Conservation (phyloP, 2,329 filamentous ascomycete genomes). For the Tolypocladium guangdongense region DNA sequence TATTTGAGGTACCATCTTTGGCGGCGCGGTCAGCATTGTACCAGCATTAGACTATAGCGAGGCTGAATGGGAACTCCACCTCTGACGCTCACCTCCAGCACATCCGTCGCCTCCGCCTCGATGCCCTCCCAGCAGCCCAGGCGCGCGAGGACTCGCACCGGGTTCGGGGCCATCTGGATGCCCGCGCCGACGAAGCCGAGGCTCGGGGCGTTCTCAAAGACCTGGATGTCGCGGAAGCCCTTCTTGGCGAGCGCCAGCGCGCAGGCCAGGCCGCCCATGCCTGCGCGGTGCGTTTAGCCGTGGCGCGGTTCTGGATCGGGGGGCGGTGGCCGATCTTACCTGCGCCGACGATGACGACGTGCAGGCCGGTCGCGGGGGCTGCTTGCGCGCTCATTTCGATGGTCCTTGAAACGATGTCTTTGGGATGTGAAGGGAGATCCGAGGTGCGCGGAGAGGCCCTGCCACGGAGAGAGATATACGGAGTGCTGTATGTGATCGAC, state of each 20-base stretch:
- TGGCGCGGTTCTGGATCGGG: not conserved
- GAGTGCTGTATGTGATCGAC: no score
- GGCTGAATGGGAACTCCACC: constrained; percentile 26
- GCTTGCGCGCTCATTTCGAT: not conserved
- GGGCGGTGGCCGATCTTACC: constrained; percentile 26
- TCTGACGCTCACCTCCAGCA: constrained; percentile 62
- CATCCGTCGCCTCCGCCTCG: constrained; percentile 57
- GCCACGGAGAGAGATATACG: not conserved
- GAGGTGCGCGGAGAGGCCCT: not conserved
- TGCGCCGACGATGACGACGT: constrained; percentile 32
- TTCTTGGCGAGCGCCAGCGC: constrained; percentile 65
- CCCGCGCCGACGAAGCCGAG: constrained; percentile 59
- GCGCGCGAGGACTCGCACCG: constrained; percentile 64
- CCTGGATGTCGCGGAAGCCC: constrained; percentile 61
- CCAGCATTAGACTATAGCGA: not conserved
- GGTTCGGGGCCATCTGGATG: constrained; percentile 74
- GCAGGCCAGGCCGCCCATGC: constrained; percentile 67
- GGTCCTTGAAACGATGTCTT: not conserved
- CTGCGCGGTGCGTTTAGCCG: constrained; percentile 22
- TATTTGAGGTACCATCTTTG: constrained; percentile 54
- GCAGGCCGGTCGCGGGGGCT: not conserved
- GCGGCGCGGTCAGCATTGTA: not conserved
- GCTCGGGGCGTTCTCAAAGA: constrained; percentile 63
- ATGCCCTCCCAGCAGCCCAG: constrained; percentile 67
- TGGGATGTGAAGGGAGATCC: not conserved